A percentile compares a stretch with the other conserved stretches of the same genome.
Evolutionary conservation across 2,329 filamentous ascomycete genomes (phyloP).

Genomic region (Talaromyces pinophilus): DNA sequence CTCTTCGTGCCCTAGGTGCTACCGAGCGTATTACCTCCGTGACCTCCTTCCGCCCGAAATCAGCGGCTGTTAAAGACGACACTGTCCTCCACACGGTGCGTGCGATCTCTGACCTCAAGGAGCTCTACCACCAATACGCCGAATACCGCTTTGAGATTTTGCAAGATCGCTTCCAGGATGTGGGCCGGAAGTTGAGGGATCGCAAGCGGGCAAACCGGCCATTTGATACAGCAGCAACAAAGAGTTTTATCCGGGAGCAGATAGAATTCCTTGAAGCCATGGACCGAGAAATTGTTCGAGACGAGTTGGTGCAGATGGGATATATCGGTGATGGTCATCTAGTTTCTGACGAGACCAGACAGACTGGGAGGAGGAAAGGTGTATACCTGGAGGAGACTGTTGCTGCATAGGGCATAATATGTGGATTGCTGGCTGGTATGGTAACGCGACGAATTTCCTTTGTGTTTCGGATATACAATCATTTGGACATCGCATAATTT

Average conservation of each 20-base stretch:
- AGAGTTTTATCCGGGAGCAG: conserved; percentile 32
- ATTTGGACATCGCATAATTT: neutral
- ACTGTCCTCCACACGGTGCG: conserved; percentile 62
- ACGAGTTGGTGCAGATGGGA: conserved; percentile 42
- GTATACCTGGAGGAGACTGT: conserved; percentile 12
- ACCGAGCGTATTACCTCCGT: conserved; percentile 67
- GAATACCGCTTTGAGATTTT: conserved; percentile 66
- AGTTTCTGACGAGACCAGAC: conserved; percentile 40
- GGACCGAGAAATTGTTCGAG: conserved; percentile 45
- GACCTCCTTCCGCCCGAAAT: conserved; percentile 64
- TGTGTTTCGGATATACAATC: neutral
- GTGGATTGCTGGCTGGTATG: neutral
- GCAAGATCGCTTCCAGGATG: conserved; percentile 54
- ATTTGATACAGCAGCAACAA: conserved; percentile 34
- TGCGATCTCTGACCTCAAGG: conserved; percentile 57
- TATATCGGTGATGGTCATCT: conserved; percentile 40
- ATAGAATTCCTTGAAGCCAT: conserved; percentile 41
- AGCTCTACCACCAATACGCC: conserved; percentile 62
- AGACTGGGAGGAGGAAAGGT: conserved; percentile 31
- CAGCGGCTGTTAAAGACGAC: conserved; percentile 58
- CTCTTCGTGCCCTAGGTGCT: conserved; percentile 59
- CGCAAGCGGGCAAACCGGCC: conserved; percentile 35
- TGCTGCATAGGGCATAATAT: conserved; percentile 10
- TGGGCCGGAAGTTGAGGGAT: conserved; percentile 32
- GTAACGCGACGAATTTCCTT: conserved; percentile 6